Conservation (phyloP, 2,329 filamentous ascomycete species). For the Claviceps arundinis region DNA sequence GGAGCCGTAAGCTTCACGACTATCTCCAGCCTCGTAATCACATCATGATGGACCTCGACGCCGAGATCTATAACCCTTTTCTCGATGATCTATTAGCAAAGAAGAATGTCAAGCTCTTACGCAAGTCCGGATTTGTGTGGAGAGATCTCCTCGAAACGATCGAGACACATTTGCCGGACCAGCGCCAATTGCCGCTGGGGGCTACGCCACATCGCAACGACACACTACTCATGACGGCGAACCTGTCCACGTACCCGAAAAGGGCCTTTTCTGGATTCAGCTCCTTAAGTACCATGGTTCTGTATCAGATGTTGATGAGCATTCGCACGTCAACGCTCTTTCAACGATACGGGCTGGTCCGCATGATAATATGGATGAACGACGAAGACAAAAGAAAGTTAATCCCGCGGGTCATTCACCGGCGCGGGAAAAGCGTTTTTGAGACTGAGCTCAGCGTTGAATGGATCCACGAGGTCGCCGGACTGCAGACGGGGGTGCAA, state of each 20-base stretch:
- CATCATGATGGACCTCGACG: conserved; percentile 65
- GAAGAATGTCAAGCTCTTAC: conserved; percentile 35
- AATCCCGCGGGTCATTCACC: conserved; percentile 45
- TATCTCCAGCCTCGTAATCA: conserved; percentile 67
- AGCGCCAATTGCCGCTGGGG: conserved; percentile 27
- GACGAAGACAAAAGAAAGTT: conserved; percentile 44
- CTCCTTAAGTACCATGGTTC: conserved; percentile 42
- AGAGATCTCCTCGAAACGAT: conserved; percentile 44
- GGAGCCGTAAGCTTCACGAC: conserved; percentile 65
- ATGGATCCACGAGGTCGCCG: conserved; percentile 45
- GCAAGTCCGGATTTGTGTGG: conserved; percentile 46
- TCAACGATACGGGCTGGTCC: conserved; percentile 64
- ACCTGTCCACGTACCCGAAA: conserved; percentile 44
- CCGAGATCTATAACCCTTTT: conserved; percentile 42
- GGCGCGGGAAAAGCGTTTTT: conserved; percentile 43
- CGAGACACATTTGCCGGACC: conserved; percentile 37
- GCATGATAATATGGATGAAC: conserved; percentile 63
- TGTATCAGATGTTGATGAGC: conserved; percentile 47
- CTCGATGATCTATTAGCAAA: conserved; percentile 43
- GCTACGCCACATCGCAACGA: conserved; percentile 46
- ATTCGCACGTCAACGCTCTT: conserved; percentile 48
- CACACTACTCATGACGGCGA: conserved; percentile 59
- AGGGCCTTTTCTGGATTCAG: conserved; percentile 37
- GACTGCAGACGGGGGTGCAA: conserved; percentile 19
- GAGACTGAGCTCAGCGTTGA: conserved; percentile 49